These are phyloP conservation scores for Cutaneotrichosporon sp. DNA, from an alignment of 1,284 basidiomycete species.

Conservation along the genomic window DNA sequence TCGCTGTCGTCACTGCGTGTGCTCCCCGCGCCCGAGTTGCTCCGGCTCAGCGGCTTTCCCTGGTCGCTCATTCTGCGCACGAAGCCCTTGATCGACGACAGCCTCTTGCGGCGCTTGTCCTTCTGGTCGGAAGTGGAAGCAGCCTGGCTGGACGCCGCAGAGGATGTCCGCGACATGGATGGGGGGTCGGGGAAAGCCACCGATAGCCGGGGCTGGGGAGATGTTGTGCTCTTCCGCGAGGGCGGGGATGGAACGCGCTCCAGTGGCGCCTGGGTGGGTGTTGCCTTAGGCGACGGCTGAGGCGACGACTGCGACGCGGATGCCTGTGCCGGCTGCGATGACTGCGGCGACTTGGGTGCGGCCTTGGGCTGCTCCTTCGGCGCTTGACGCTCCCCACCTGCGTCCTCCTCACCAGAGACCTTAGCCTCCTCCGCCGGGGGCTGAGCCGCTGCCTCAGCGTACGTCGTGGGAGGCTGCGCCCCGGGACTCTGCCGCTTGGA, in stretches of 20 bases:
- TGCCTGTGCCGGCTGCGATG: too few species aligned
- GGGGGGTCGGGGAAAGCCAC: too few species aligned
- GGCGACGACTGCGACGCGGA: too few species aligned
- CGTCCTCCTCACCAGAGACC: neutral
- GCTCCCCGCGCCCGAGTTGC: neutral
- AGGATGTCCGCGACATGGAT: too few species aligned
- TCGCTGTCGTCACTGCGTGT: neutral
- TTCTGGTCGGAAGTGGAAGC: too few species aligned
- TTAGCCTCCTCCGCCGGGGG: neutral
- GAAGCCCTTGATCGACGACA: conserved; percentile 41
- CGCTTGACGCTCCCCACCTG: neutral
- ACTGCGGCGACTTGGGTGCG: too few species aligned
- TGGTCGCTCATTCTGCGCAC: conserved; percentile 38
- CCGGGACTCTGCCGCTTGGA: neutral
- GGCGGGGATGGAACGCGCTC: neutral
- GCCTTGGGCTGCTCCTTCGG: neutral
- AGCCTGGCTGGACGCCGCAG: too few species aligned
- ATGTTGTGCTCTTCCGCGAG: too few species aligned
- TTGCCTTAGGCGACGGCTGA: too few species aligned
- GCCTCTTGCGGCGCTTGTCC: conserved; percentile 28
- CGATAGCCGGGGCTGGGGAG: too few species aligned
- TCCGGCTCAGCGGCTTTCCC: neutral
- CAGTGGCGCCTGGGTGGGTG: too few species aligned
- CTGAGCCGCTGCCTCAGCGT: neutral
- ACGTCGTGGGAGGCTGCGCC: neutral